Percentiles rank a stretch among this genome's conserved stretches.
Evolutionary conservation across 2,329 filamentous ascomycete species (phyloP).

Genomic region (Penicillium sp.): DNA sequence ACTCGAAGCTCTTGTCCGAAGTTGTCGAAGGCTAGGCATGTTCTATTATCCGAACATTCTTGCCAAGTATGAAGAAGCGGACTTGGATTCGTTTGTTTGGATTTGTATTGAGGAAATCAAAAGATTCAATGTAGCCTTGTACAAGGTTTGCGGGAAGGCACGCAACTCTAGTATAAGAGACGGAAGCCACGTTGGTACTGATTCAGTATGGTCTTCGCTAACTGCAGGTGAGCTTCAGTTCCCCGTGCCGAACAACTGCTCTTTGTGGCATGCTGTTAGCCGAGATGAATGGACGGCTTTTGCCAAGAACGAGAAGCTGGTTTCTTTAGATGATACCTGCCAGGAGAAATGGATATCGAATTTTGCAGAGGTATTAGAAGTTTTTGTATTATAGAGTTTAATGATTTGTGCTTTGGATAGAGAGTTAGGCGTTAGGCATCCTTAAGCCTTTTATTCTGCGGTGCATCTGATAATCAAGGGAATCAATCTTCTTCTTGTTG

Average conservation of each 20-base stretch:
- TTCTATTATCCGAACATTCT: slow-evolving; percentile 32
- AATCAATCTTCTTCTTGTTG: too few relatives aligned
- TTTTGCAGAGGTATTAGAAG: slow-evolving; percentile 2
- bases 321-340: slow-evolving; percentile 1
- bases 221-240: slow-evolving; percentile 19
- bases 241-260: slow-evolving; percentile 14
- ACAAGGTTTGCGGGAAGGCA: slow-evolving; percentile 18
- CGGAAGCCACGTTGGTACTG: background rate
- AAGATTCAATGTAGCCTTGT: slow-evolving; percentile 29
- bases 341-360: slow-evolving; percentile 14
- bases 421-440: too few relatives aligned
- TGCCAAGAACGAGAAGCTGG: background rate
- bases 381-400: background rate
- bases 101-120: slow-evolving; percentile 31
- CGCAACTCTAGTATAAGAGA: background rate
- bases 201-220: background rate
- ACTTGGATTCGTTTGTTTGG: slow-evolving; percentile 20
- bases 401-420: too few relatives aligned
- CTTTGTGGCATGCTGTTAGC: slow-evolving; percentile 14
- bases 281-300: slow-evolving; percentile 7
- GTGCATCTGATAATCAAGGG: too few relatives aligned
- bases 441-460: too few relatives aligned
- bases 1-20: slow-evolving; percentile 25
- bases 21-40: slow-evolving; percentile 28
- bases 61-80: slow-evolving; percentile 7